Evolutionary conservation across 768 basidiomycete genomes (phyloP).

Genomic region (Epithele typhae): DNA sequence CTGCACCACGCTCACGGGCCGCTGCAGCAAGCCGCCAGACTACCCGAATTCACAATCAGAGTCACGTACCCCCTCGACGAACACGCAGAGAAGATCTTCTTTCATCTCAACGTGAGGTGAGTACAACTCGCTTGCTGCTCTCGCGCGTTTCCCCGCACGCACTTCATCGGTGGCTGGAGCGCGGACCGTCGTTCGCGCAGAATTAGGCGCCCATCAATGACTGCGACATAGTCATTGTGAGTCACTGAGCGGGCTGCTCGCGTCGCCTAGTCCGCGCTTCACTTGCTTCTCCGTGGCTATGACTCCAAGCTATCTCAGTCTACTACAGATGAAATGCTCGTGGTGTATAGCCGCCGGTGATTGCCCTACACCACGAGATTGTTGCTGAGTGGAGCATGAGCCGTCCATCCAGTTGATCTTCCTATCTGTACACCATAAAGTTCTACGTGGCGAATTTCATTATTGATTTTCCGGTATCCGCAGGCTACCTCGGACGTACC

Average conservation of each 20-base stretch:
- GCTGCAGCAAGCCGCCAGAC: conserved; percentile 55
- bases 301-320: too few relatives aligned
- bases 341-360: too few relatives aligned
- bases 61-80: conserved; percentile 60
- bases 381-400: too few relatives aligned
- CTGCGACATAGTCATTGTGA: not conserved
- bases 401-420: too few relatives aligned
- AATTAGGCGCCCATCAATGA: conserved; percentile 1
- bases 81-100: conserved; percentile 53
- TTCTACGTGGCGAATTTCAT: too few relatives aligned
- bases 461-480: too few relatives aligned
- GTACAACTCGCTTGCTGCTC: conserved; percentile 15
- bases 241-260: not conserved
- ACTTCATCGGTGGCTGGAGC: not conserved
- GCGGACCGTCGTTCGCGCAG: not conserved
- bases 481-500: conserved; percentile 82
- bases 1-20: conserved; percentile 3
- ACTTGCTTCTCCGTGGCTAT: too few relatives aligned
- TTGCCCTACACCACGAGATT: too few relatives aligned
- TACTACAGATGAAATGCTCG: too few relatives aligned
- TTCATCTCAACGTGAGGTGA: conserved; percentile 70
- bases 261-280: too few relatives aligned
- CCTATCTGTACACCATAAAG: too few relatives aligned
- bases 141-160: not conserved
- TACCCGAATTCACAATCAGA: conserved; percentile 74